phyloP scores from a whole-genome alignment of 2,329 filamentous ascomycete genomes.

The Penicillium verrucosum region DNA sequence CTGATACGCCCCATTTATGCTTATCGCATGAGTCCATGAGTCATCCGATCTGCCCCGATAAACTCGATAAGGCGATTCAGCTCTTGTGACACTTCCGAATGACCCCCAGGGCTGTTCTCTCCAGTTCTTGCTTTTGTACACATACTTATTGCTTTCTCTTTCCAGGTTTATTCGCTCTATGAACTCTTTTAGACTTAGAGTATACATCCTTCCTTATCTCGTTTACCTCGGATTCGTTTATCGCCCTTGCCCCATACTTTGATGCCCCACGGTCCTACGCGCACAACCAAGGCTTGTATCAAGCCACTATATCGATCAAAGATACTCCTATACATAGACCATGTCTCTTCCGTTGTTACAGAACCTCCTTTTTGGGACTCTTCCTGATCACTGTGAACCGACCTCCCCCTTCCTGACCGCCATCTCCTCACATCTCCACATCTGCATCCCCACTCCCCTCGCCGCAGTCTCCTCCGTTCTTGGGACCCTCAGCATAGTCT shows the following conservation, averaged over 20 bases:
- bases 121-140: neutral
- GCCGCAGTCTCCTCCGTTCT: slow-evolving; percentile 60
- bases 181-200: neutral
- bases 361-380: slow-evolving; percentile 27
- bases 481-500: slow-evolving; percentile 61
- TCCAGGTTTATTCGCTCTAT: neutral
- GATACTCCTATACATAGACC: neutral
- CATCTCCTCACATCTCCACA: slow-evolving; percentile 58
- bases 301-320: neutral
- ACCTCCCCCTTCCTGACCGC: slow-evolving; percentile 55
- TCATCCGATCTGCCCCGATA: slow-evolving; percentile 8
- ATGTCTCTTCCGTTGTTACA: slow-evolving; percentile 35
- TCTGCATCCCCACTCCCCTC: slow-evolving; percentile 62
- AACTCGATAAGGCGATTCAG: slow-evolving; percentile 2
- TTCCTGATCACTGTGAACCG: slow-evolving; percentile 61
- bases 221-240: slow-evolving; percentile 4
- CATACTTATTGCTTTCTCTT: neutral
- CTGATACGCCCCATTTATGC: slow-evolving; percentile 2
- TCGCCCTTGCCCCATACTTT: slow-evolving; percentile 7
- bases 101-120: neutral
- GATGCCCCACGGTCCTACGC: neutral
- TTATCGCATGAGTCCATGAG: slow-evolving; percentile 13
- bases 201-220: neutral
- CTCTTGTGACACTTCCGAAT: slow-evolving; percentile 10
- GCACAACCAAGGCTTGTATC: neutral